phyloP scores from a whole-genome alignment of 2,329 filamentous ascomycete species.

The Diaporthe citriasiana region DNA sequence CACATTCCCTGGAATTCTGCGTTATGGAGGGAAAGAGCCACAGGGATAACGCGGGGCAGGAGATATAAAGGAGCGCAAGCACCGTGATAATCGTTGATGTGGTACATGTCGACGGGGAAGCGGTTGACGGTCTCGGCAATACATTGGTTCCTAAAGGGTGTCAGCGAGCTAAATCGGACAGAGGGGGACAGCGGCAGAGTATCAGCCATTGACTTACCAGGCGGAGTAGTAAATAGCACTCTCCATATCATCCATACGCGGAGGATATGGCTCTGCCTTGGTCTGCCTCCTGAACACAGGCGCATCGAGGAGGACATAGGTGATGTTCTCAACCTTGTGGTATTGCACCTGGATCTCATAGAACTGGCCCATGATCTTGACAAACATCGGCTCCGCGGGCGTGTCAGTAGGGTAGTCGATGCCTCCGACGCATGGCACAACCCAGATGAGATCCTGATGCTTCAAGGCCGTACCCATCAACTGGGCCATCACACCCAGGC shows the following conservation, averaged over 20 bases:
- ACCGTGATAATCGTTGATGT: constrained; percentile 56
- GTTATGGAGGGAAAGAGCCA: constrained; percentile 75
- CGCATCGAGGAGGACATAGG: constrained; percentile 76
- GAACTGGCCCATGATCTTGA: constrained; percentile 71
- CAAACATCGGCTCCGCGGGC: constrained; percentile 71
- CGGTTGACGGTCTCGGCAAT: constrained; percentile 74
- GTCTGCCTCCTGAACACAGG: constrained; percentile 76
- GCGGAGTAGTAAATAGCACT: constrained; percentile 79
- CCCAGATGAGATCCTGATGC: constrained; percentile 76
- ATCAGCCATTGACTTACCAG: constrained; percentile 57
- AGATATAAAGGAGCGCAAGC: constrained; percentile 72
- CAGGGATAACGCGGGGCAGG: constrained; percentile 70
- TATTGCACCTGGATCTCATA: constrained; percentile 77
- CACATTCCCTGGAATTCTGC: constrained; percentile 78
- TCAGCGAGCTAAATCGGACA: not conserved
- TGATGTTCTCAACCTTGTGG: constrained; percentile 75
- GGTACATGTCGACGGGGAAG: constrained; percentile 62
- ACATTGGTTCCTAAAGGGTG: constrained; percentile 76
- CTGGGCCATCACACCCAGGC: constrained; percentile 79
- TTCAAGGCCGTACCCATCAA: constrained; percentile 76
- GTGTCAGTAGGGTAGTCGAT: constrained; percentile 75
- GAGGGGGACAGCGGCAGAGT: not conserved
- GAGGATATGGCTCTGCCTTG: constrained; percentile 73
- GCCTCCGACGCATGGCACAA: constrained; percentile 72
- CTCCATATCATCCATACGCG: constrained; percentile 77